A percentile compares a stretch with the other conserved stretches of the same genome.
Conservation (phyloP, 2,329 filamentous ascomycete species). For the Xylaria sp. region DNA sequence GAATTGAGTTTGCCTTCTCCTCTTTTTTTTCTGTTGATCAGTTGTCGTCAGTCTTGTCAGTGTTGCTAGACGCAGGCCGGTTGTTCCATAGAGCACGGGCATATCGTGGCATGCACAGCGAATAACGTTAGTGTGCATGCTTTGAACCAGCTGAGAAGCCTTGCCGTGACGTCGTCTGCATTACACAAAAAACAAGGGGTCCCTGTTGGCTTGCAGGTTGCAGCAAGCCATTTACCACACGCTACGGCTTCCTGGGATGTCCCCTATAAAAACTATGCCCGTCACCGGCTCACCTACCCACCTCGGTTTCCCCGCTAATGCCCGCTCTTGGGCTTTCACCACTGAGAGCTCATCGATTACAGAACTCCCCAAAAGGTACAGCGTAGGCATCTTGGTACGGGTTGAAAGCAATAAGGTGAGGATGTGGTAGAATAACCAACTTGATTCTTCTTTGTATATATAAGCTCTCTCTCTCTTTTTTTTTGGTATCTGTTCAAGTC, state of each 20-base stretch:
- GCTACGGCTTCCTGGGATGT: not conserved
- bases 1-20: not conserved
- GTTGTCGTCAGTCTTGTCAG: not conserved
- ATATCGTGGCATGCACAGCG: conserved; percentile 12
- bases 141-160: conserved; percentile 29
- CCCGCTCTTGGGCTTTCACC: conserved; percentile 1
- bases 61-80: not conserved
- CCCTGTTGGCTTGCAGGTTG: conserved; percentile 13
- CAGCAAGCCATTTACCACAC: not conserved
- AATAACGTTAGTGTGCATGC: conserved; percentile 27
- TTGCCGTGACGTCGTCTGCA: conserved; percentile 32
- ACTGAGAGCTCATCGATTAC: conserved; percentile 27
- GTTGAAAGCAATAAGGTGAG: not conserved
- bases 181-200: conserved; percentile 6
- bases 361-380: not conserved
- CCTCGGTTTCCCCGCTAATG: conserved; percentile 14
- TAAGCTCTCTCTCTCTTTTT: not conserved
- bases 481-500: not conserved
- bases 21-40: not conserved
- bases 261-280: not conserved
- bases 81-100: not conserved
- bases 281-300: conserved; percentile 14
- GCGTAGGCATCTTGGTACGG: not conserved
- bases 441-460: not conserved
- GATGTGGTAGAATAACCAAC: not conserved